Evolutionary conservation across 2,329 filamentous ascomycete species (phyloP).

Genomic region (Meredithiella fracta): DNA sequence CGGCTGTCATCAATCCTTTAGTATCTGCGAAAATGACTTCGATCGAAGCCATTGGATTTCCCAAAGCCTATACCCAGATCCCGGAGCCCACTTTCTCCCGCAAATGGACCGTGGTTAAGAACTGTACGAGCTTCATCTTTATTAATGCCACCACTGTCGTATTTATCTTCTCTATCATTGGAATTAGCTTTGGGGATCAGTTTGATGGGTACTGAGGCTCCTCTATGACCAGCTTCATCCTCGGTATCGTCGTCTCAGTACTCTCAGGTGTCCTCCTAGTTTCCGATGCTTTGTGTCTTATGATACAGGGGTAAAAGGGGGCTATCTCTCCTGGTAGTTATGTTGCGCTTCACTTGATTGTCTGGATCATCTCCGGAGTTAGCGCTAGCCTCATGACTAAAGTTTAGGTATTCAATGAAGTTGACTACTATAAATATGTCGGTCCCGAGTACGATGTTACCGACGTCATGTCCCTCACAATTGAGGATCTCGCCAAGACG

Average conservation of each 20-base stretch:
- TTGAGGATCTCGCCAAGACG: not conserved
- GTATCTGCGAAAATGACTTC: too few species aligned
- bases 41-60: too few species aligned
- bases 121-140: slow-evolving; percentile 1
- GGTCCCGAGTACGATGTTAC: not conserved
- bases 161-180: slow-evolving; percentile 2
- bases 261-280: not conserved
- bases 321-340: slow-evolving; percentile 15
- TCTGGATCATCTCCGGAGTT: slow-evolving; percentile 15
- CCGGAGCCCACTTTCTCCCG: not conserved
- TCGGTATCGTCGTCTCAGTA: not conserved
- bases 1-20: too few species aligned
- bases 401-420: not conserved
- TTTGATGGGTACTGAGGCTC: not conserved
- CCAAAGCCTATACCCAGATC: not conserved
- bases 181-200: not conserved
- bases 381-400: not conserved
- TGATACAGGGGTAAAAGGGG: not conserved
- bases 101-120: not conserved
- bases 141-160: slow-evolving; percentile 1
- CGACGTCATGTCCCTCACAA: not conserved
- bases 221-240: not conserved
- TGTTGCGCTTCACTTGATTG: slow-evolving; percentile 16
- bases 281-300: not conserved
- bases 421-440: not conserved